phyloP scores from a whole-genome alignment of 495 filamentous ascomycete genomes.

The Trypethelium eluteriae region DNA sequence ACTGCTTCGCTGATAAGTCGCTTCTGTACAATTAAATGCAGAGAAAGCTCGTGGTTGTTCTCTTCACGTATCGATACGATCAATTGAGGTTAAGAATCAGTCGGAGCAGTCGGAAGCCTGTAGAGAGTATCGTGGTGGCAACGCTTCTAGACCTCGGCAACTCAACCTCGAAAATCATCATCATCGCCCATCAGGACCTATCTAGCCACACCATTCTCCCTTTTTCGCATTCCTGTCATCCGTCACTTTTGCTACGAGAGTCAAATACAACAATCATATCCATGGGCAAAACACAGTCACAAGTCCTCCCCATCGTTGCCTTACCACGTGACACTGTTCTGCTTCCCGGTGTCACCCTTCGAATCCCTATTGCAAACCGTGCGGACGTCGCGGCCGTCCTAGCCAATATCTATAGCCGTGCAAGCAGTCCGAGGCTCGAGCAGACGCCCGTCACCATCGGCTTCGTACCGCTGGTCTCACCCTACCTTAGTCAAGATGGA shows the following conservation, averaged over 20 bases:
- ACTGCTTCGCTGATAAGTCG: no score
- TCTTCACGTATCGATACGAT: not conserved
- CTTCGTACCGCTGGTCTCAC: conserved; percentile 72
- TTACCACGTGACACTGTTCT: conserved; percentile 67
- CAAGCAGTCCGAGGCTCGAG: conserved; percentile 55
- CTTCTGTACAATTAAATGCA: no score
- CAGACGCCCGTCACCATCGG: conserved; percentile 62
- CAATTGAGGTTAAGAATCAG: not conserved
- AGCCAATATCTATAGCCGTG: conserved; percentile 62
- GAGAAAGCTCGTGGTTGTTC: no score
- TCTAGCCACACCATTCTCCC: no score
- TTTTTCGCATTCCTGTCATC: not conserved
- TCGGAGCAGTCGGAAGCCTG: not conserved
- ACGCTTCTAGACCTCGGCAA: not conserved
- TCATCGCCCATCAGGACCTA: not conserved
- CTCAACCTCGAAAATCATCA: not conserved
- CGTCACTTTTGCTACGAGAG: not conserved
- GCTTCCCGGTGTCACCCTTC: conserved; percentile 69
- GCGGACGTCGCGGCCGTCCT: conserved; percentile 78
- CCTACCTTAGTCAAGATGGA: conserved; percentile 58
- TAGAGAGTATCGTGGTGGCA: not conserved
- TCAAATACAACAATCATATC: not conserved
- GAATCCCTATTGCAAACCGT: conserved; percentile 68
- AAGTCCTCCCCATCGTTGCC: conserved; percentile 64
- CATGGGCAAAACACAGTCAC: conserved; percentile 38